phyloP scores from a whole-genome alignment of 2,329 filamentous ascomycete genomes.

The Pseudogymnoascus sp. region DNA sequence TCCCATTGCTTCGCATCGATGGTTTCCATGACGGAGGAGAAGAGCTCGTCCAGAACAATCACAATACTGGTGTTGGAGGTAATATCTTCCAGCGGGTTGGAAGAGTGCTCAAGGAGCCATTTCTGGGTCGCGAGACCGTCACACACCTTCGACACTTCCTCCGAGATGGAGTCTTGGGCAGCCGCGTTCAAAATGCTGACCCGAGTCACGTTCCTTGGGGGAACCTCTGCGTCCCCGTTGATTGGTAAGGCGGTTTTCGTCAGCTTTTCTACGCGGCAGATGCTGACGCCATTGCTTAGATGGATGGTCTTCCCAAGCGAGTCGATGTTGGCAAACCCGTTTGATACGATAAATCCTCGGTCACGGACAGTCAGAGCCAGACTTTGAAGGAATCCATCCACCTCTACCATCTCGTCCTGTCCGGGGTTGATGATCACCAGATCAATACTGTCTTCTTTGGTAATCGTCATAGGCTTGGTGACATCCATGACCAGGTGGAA shows the following conservation, averaged over 20 bases:
- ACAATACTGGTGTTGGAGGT: not conserved
- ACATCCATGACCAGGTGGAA: not conserved
- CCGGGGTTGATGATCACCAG: not conserved
- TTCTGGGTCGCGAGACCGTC: not conserved
- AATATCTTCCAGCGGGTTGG: not conserved
- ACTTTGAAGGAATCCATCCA: not conserved
- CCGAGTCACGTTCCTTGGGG: not conserved
- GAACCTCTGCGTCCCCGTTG: not conserved
- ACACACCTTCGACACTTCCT: not conserved
- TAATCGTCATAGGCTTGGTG: not conserved
- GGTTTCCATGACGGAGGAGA: not conserved
- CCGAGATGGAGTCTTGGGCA: not conserved
- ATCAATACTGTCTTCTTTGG: not conserved
- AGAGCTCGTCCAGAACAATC: constrained; percentile 11
- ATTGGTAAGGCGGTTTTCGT: not conserved
- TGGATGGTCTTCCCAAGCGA: not conserved
- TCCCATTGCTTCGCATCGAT: constrained; percentile 9
- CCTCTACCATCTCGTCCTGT: not conserved
- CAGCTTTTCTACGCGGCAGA: not conserved
- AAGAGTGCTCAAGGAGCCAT: not conserved
- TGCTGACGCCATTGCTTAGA: not conserved
- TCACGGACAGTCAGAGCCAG: not conserved
- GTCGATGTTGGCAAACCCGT: not conserved
- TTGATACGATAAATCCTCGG: not conserved
- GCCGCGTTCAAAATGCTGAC: not conserved